Evolutionary conservation across 441 rosid species (phyloP), one percentile per base, ranked within the genome.

Genomic region (Viola pubescens): DNA sequence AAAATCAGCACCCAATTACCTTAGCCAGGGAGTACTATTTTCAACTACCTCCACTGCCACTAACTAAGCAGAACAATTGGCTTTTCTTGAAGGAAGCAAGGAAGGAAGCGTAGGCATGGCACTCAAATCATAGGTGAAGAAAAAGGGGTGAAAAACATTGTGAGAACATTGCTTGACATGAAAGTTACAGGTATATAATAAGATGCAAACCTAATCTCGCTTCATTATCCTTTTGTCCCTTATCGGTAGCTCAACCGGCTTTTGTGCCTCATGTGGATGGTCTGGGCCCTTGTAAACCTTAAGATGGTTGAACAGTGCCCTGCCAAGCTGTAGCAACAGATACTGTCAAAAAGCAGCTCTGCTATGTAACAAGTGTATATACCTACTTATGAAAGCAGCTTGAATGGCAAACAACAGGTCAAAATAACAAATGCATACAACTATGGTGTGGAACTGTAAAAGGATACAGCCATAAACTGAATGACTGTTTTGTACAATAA

Each of bases 181-280:
- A 26, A 16, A 49, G 50, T 60, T 71, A 61, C 59, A 42, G 58
- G 54, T 57, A 9, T 11, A 54, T 12, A 37, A n/a, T 37, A 26
- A 38, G 49, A 53, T 54, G 41, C 58, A 42, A 54, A 50, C 63
- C 71, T 79, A 89, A 44, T 63, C 58, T 71, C 62, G 67, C 74
- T 58, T 75, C 67, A 81, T 87, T 69, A 89, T 79, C 82, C 95
- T 87, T 82, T 85, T 85, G 85, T 91, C 98, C 70, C 81, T 72
- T 67, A 85, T 77, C 4, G 98, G 98, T 41, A 91, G 82, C 40
- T 87, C 95, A 16, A 82, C 65, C 0, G 98, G 98, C 78, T 67
- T 75, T 73, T 91, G 98, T 1, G 98, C 98, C 43, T 89, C 95
- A 0, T 87, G 98, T 1, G 98, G 98, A 74, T 91, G 97, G 7